Base-by-base conservation (phyloP, 2,329 filamentous ascomycete species). In the Pestalotiopsis fici region DNA sequence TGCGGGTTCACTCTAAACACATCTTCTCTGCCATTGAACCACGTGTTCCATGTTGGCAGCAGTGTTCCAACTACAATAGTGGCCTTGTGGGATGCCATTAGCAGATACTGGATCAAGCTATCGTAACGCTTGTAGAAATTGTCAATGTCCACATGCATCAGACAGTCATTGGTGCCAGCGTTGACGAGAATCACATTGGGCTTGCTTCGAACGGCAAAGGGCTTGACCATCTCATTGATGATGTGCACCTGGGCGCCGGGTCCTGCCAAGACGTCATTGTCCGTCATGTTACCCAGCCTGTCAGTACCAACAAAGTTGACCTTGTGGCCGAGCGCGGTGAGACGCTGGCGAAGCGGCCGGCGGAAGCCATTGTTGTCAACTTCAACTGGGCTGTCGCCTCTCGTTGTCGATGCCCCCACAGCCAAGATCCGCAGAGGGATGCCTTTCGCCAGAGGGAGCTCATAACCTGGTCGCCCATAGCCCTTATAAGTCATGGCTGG, bases 141-240 rank as follows among this genome's bases (percentile, higher is more conserved):
- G 65, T 75, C 70, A 25, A 78, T 73, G 35, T 78, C 74, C 64
- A 77, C 70, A 31, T 76, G 72, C 68, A 75, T 73, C 68, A 76
- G 75, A 59, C 77, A 78, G 61, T 80, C 77, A 61, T 79, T 79
- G 63, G 78, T 78, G 11, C 78, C 78, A 23, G 76, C 76, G 66
- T 79, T 78, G 56, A 80, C 71, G n/a, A 78, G 71, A 63, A 78
- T 75, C 2, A 79, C 59, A 65, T 80, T 78, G 18, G 78, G 78
- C 56, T 73, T 74, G 65, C 72, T 74, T 11, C 71, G 64, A 3
- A 73, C 71, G 7, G 77, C 73, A 21, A 75, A 74, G n/a, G 72
- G 67, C 60, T 69, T 67, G 1, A 77, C 77, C 43, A 76, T 74
- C 50, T 69, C 70, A 23, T 74, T 72, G 18, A 79, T 78, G 35